These are phyloP conservation scores for Trichoderma oligosporum DNA, from an alignment of 2,329 filamentous ascomycete genomes.

Conservation along the genomic window DNA sequence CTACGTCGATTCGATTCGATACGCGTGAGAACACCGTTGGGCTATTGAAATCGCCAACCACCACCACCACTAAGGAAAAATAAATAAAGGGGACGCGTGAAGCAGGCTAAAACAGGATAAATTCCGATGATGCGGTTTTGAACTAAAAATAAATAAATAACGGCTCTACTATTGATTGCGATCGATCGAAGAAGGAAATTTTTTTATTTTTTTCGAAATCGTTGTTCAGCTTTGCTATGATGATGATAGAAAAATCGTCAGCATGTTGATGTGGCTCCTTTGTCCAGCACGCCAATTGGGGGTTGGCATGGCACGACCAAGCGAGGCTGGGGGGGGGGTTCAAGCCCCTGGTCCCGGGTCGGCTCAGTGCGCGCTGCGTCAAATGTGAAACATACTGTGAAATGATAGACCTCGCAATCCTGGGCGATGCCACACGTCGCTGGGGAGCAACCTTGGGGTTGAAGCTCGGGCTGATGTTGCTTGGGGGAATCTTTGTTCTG, in stretches of 20 bases:
- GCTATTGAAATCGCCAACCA: conserved; percentile 1
- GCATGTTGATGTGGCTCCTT: conserved; percentile 20
- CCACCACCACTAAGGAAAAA: conserved; percentile 2
- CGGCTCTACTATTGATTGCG: conserved; percentile 8
- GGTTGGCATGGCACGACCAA: conserved; percentile 22
- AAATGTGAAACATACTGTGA: conserved; percentile 19
- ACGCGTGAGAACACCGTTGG: conserved; percentile 9
- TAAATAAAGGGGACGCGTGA: conserved; percentile 6
- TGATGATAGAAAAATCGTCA: conserved; percentile 20
- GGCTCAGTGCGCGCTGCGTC: conserved; percentile 9
- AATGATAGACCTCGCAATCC: conserved; percentile 26
- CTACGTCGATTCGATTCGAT: not conserved
- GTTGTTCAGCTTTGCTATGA: conserved; percentile 10
- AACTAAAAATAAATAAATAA: too few species aligned
- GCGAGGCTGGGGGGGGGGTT: conserved; percentile 19
- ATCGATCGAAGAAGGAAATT: not conserved
- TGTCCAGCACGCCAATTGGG: conserved; percentile 21
- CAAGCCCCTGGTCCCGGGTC: not conserved
- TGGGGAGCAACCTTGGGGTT: conserved; percentile 25
- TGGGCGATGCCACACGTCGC: conserved; percentile 25
- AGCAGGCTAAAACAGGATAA: not conserved
- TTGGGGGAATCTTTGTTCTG: conserved; percentile 25
- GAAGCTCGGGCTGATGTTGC: conserved; percentile 29
- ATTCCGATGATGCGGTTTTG: not conserved
- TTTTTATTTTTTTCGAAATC: too few species aligned